These are phyloP conservation scores for Otatea glauca DNA, from an alignment of 176 grass and related monocot species.

Conservation along the genomic window DNA sequence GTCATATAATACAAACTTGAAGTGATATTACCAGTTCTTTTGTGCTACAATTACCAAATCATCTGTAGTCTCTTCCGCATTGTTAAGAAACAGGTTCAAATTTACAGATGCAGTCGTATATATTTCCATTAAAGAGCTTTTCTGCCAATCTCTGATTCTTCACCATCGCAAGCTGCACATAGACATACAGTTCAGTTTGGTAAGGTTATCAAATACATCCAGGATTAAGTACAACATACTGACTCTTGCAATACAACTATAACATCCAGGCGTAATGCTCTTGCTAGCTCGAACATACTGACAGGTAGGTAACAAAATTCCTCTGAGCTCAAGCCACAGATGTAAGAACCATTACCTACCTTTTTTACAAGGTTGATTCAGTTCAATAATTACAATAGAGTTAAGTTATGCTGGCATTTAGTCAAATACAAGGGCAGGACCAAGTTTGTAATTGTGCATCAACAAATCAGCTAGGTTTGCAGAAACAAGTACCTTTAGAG, in stretches of 20 bases:
- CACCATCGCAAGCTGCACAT: slow-evolving; percentile 89
- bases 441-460: slow-evolving; percentile 12
- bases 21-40: background rate
- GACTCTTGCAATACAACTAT: too few relatives aligned
- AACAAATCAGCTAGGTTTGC: slow-evolving; percentile 3
- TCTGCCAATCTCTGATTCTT: slow-evolving; percentile 97
- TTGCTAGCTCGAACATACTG: background rate
- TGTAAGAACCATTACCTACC: background rate
- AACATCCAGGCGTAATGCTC: too few relatives aligned
- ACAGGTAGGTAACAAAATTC: slow-evolving; percentile 3
- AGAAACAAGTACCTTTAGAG: slow-evolving; percentile 76
- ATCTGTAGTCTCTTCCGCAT: background rate
- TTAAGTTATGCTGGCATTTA: background rate
- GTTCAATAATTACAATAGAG: background rate
- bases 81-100: slow-evolving; percentile 68
- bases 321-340: background rate
- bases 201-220: slow-evolving; percentile 20
- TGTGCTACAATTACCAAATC: slow-evolving; percentile 28
- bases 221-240: background rate
- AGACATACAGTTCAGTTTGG: background rate
- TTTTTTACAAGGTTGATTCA: background rate
- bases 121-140: slow-evolving; percentile 86
- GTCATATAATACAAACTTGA: background rate
- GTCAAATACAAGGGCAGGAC: background rate
- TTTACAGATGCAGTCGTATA: slow-evolving; percentile 95